phyloP scores from a whole-genome alignment of 176 grass and related monocot species.

The Canna indica region DNA sequence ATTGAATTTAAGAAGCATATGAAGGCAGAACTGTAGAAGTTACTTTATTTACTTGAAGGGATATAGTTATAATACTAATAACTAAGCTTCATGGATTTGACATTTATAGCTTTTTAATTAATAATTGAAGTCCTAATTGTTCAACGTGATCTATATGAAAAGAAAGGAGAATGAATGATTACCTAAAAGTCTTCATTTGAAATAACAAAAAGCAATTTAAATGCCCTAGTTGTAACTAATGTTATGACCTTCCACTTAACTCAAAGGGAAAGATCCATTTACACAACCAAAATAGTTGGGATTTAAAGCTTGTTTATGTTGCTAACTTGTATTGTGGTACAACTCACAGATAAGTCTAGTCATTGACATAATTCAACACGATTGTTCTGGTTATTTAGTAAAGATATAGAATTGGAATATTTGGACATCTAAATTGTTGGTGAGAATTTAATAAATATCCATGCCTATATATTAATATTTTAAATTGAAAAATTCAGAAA shows the following conservation, averaged over 20 bases:
- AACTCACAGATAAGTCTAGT: too few species aligned
- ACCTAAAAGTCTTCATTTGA: too few species aligned
- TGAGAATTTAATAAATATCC: neutral
- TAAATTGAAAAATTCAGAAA: neutral
- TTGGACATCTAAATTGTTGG: neutral
- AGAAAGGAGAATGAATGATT: too few species aligned
- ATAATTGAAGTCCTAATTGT: neutral
- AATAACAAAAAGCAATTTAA: too few species aligned
- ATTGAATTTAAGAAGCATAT: neutral
- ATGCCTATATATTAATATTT: neutral
- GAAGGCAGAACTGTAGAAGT: neutral
- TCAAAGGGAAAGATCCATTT: too few species aligned
- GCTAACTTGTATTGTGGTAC: too few species aligned
- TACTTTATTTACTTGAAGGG: neutral
- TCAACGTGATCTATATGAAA: neutral
- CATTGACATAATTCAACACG: neutral
- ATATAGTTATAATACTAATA: neutral
- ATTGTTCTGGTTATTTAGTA: neutral
- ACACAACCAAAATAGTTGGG: too few species aligned
- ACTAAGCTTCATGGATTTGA: neutral
- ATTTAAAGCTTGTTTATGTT: too few species aligned
- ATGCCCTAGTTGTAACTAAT: too few species aligned
- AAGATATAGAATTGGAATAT: neutral
- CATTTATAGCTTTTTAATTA: neutral
- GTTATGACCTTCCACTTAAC: too few species aligned